Evolutionary conservation across 1,284 basidiomycete genomes (phyloP), one percentile per base, ranked within the genome.

Genomic region (Mycena sp.): DNA sequence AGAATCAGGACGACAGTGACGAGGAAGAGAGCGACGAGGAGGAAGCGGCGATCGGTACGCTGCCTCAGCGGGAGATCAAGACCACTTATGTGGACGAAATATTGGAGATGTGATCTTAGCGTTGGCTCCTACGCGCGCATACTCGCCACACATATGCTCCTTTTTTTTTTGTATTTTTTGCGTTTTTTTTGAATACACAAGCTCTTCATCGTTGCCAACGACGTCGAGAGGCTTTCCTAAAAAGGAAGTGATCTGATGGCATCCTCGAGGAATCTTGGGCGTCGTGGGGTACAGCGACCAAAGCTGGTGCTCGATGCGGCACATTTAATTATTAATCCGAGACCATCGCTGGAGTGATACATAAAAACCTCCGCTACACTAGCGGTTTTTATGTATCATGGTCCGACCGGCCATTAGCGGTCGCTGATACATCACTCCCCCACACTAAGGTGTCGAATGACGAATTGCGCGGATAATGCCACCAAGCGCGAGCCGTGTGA

Each of bases 21-120:
- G 63, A 65, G 11, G 63, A 65, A 6, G 63, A 44, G 25, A 44
- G 48, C 30, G 34, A 25, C 9, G 63, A 56, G 52, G 63, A 25
- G 52, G 63, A 44, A 1, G 63, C 25, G 39, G n/a, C n/a, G 2
- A 52, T 44, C 11, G 25, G 22, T 18, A 9, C n/a, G 11, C 6
- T 34, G 16, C n/a, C 39, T 38, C 22, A 2, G n/a, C 48, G 48
- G 14, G 16, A 25, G 22, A 30, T 55, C 18, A 65, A 44, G 18
- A 10, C 34, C 2, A 34, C 52, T 30, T 44, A 56, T 30, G 52
- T 55, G 18, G 62, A 64, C 50, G 62, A 60, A 22, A 38, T 55
- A 16, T 55, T 39, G 52, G 22, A 16, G 18, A 48, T 50, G 22
- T 62, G 37, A 44, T 5, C 14, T 16, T 59, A 59, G 11, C 39